A percentile compares a stretch with the other conserved stretches of the same genome.
Evolutionary conservation across 345 rosid species (phyloP).

Genomic region (Salix arbutifolia): DNA sequence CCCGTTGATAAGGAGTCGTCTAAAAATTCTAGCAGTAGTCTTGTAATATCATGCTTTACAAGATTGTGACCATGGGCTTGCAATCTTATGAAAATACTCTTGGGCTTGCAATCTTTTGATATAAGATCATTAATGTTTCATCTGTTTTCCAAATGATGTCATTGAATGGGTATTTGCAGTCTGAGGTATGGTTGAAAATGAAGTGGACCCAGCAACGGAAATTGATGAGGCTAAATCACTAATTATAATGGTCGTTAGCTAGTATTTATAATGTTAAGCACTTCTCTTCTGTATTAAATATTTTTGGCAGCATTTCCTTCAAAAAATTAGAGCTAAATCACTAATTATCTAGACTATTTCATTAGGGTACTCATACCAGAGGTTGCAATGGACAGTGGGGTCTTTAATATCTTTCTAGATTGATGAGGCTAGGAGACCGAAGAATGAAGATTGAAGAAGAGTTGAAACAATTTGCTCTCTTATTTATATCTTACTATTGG

Average conservation of each 20-base stretch:
- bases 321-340: background rate
- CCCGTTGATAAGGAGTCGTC: slow-evolving; percentile 8
- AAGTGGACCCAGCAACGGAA: background rate
- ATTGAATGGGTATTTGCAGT: background rate
- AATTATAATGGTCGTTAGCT: background rate
- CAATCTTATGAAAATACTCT: background rate
- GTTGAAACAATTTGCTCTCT: background rate
- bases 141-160: background rate
- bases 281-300: background rate
- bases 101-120: background rate
- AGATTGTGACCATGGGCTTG: slow-evolving; percentile 1
- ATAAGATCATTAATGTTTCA: background rate
- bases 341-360: background rate
- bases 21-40: background rate
- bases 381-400: background rate
- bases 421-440: background rate
- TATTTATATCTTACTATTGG: background rate
- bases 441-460: background rate
- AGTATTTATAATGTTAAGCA: background rate
- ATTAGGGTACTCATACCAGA: background rate
- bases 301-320: background rate
- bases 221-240: no score
- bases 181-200: background rate
- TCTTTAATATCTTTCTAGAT: slow-evolving; percentile 1
- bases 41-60: slow-evolving; percentile 12